Conservation (phyloP, 148 eudicot genomes). For the Drosera capensis region DNA sequence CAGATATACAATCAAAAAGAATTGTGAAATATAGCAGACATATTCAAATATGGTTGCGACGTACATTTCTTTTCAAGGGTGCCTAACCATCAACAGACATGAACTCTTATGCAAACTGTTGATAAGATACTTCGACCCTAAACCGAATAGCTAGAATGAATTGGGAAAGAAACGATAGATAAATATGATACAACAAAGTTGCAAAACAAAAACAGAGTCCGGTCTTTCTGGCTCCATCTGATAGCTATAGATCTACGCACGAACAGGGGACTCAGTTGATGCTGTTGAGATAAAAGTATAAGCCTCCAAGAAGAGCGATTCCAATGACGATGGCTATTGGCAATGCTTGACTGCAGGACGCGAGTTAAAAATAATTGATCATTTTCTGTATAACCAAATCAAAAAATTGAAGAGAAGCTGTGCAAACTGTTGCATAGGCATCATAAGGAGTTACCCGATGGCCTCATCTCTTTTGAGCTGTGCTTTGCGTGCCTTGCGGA, state of each 20-base stretch:
- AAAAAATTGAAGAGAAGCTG: background rate
- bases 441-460: constrained; percentile 40
- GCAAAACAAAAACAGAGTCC: background rate
- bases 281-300: constrained; percentile 71
- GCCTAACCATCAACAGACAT: too few species aligned
- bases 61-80: too few species aligned
- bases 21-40: too few species aligned
- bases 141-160: too few species aligned
- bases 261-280: constrained; percentile 9
- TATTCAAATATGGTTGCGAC: too few species aligned
- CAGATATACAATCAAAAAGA: too few species aligned
- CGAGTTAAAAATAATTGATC: background rate
- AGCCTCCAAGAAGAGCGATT: constrained; percentile 42
- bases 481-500: constrained; percentile 70
- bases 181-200: background rate
- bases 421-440: background rate
- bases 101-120: too few species aligned
- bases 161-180: too few species aligned
- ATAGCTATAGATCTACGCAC: background rate
- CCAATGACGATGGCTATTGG: constrained; percentile 72
- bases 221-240: background rate
- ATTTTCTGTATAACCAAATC: background rate
- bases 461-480: constrained; percentile 71
- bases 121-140: too few species aligned
- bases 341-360: constrained; percentile 49